These are phyloP conservation scores for Penicillium paneum DNA, from an alignment of 2,329 filamentous ascomycete genomes.

Conservation along the genomic window DNA sequence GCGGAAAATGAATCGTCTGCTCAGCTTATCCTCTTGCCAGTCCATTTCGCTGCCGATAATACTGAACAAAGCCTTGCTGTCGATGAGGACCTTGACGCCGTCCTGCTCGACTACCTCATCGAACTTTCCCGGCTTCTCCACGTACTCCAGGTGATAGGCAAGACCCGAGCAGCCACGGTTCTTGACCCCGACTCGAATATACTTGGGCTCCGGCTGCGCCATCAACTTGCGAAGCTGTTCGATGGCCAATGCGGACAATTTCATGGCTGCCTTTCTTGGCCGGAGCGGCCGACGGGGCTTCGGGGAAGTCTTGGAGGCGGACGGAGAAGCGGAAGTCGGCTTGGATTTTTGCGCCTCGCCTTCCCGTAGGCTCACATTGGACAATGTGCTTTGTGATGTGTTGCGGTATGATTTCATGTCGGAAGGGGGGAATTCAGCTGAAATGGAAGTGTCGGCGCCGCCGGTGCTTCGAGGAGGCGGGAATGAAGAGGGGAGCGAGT, in stretches of 20 bases:
- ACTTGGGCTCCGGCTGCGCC: conserved; percentile 80
- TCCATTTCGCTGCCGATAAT: conserved; percentile 99
- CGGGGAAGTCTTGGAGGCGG: conserved; percentile 42
- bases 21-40: conserved; percentile 94
- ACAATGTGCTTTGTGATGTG: conserved; percentile 33
- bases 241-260: conserved; percentile 74
- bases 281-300: conserved; percentile 67
- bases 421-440: conserved; percentile 50
- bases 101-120: conserved; percentile 95
- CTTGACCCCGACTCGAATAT: conserved; percentile 90
- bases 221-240: conserved; percentile 73
- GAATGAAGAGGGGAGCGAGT: conserved; percentile 55
- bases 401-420: conserved; percentile 48
- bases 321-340: conserved; percentile 38
- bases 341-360: conserved; percentile 66
- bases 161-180: conserved; percentile 92
- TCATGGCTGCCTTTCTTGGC: conserved; percentile 87
- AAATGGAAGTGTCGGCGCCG: conserved; percentile 61
- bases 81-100: conserved; percentile 90
- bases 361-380: conserved; percentile 55
- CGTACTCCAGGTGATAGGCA: conserved; percentile 90
- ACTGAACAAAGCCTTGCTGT: conserved; percentile 95
- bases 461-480: conserved; percentile 57
- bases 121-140: conserved; percentile 82
- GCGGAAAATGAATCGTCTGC: conserved; percentile 85